Percentiles rank a stretch among this genome's conserved stretches.
phyloP scores from a whole-genome alignment of 2,329 filamentous ascomycete species.

The Domatiomyces catenatus region DNA sequence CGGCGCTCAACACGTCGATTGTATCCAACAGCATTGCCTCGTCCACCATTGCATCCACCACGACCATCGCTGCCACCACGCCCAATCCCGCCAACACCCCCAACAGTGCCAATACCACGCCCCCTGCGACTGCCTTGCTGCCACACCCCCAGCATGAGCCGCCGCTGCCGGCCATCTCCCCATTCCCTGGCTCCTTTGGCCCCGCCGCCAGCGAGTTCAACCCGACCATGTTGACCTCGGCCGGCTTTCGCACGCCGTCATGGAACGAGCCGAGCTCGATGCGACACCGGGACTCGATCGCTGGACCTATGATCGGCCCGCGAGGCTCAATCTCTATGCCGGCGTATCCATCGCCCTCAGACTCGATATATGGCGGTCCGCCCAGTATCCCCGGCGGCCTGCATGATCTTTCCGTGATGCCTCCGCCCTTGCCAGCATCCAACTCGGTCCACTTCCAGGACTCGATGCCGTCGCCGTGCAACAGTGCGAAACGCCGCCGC shows the following conservation, averaged over 20 bases:
- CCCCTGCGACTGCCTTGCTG: not conserved
- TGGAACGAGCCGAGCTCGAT: not conserved
- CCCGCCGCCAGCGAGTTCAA: conserved; percentile 5
- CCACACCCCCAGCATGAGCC: conserved; percentile 4
- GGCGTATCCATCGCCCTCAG: conserved; percentile 14
- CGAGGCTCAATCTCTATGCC: not conserved
- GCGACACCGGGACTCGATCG: not conserved
- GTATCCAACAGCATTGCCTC: not conserved
- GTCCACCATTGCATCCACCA: no score
- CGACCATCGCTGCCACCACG: not conserved
- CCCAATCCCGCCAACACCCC: not conserved
- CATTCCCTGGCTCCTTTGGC: conserved; percentile 3
- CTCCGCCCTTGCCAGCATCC: conserved; percentile 16
- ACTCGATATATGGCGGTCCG: conserved; percentile 9
- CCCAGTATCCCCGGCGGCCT: conserved; percentile 4
- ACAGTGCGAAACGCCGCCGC: conserved; percentile 14
- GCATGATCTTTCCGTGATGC: conserved; percentile 12
- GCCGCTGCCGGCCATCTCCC: conserved; percentile 2
- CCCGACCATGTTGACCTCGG: conserved; percentile 5
- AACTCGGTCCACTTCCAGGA: conserved; percentile 13
- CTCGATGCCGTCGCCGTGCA: conserved; percentile 12
- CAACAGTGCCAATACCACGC: not conserved
- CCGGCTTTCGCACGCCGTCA: not conserved
- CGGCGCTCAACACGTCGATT: not conserved
- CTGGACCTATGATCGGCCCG: not conserved